Percentiles rank a stretch among this genome's conserved stretches.
phyloP scores from a whole-genome alignment of 2,329 filamentous ascomycete genomes.

The Aspergillus candidus region DNA sequence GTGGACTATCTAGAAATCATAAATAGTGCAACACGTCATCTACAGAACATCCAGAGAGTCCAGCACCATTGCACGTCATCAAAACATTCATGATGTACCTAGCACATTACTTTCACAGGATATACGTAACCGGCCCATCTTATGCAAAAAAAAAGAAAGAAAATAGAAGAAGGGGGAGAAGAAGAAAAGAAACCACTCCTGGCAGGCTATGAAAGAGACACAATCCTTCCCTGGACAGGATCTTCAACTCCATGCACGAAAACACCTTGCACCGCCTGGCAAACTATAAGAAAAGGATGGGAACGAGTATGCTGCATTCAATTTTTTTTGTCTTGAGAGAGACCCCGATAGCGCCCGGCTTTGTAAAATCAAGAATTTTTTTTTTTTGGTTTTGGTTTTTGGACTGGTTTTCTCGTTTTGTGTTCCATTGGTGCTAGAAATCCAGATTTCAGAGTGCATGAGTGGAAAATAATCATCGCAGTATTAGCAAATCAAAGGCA shows the following conservation, averaged over 20 bases:
- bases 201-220: neutral
- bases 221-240: neutral
- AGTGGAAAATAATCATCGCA: slow-evolving; percentile 16
- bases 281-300: neutral
- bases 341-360: neutral
- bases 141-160: slow-evolving; percentile 15
- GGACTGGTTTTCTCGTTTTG: slow-evolving; percentile 1
- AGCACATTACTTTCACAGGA: slow-evolving; percentile 4
- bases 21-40: no score
- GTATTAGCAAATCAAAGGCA: slow-evolving; percentile 14
- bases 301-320: slow-evolving; percentile 4
- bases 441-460: slow-evolving; percentile 6
- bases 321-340: neutral
- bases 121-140: slow-evolving; percentile 7
- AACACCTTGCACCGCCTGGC: no score
- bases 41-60: no score
- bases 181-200: neutral
- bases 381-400: slow-evolving; percentile 19
- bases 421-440: slow-evolving; percentile 27
- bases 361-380: slow-evolving; percentile 12
- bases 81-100: no score
- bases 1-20: no score
- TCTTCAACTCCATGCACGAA: no score
- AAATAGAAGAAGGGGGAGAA: slow-evolving; percentile 5
- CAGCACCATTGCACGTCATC: no score